phyloP scores from a whole-genome alignment of 371 early-diverging fungal species.

The Dichotomocladium elegans region DNA sequence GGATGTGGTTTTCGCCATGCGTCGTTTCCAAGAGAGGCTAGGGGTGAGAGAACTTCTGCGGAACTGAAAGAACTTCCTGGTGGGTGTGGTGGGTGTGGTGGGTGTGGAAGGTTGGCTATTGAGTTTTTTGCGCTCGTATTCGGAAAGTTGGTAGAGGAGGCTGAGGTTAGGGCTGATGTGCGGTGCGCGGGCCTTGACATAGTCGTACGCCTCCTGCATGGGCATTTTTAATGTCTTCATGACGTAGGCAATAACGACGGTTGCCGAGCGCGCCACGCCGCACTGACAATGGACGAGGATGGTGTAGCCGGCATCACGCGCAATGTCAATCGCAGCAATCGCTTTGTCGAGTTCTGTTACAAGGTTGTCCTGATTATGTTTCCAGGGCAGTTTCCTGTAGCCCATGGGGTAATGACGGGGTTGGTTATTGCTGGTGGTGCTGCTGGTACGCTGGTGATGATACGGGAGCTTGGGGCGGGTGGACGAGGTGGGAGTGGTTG shows the following conservation, averaged over 20 bases:
- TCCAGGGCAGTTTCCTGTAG: constrained; percentile 72
- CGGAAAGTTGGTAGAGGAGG: constrained; percentile 74
- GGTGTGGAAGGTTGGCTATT: not conserved
- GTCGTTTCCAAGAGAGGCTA: constrained; percentile 10
- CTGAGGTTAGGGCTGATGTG: constrained; percentile 79
- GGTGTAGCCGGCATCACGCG: constrained; percentile 47
- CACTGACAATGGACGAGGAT: constrained; percentile 88
- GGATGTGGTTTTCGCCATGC: constrained; percentile 6
- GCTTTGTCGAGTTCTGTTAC: constrained; percentile 60
- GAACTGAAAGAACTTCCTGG: constrained; percentile 6
- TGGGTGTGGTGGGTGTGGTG: not conserved
- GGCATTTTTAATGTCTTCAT: constrained; percentile 66
- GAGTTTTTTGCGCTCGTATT: constrained; percentile 58
- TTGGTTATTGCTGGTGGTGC: not conserved
- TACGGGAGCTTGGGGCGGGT: not conserved
- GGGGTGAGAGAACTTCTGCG: constrained; percentile 5
- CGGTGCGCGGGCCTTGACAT: constrained; percentile 68
- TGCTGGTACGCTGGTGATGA: not conserved
- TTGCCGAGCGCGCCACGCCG: constrained; percentile 88
- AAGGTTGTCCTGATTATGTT: constrained; percentile 73
- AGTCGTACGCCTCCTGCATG: constrained; percentile 71
- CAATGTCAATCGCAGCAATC: constrained; percentile 70
- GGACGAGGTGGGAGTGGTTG: not conserved
- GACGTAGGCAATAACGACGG: constrained; percentile 83
- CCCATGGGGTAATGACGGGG: not conserved